Evolutionary conservation across 2,329 filamentous ascomycete genomes (phyloP).

Genomic region (Paraphoma sp.): DNA sequence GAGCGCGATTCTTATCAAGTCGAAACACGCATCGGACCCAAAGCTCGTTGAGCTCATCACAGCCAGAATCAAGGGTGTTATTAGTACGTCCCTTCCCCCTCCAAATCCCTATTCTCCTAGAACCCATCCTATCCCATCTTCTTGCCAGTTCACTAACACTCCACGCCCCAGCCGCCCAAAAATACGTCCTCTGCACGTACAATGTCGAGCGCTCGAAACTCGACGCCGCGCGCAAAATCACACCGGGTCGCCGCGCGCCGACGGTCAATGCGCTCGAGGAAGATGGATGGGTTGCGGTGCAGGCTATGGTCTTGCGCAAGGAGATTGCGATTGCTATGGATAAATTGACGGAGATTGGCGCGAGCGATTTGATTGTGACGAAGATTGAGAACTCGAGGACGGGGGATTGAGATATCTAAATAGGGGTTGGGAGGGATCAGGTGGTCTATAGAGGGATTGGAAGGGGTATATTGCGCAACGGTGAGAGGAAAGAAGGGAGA

Average conservation of each 20-base stretch:
- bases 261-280: conserved; percentile 90
- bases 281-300: conserved; percentile 92
- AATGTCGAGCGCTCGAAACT: conserved; percentile 81
- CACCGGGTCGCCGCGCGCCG: conserved; percentile 90
- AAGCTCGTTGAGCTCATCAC: conserved; percentile 84
- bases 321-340: conserved; percentile 88
- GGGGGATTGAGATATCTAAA: conserved; percentile 13
- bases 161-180: conserved; percentile 71
- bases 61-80: conserved; percentile 88
- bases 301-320: conserved; percentile 90
- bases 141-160: too few relatives aligned
- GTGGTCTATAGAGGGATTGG: neutral
- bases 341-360: conserved; percentile 75
- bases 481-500: too few relatives aligned
- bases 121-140: too few relatives aligned
- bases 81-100: conserved; percentile 70
- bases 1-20: conserved; percentile 90
- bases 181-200: conserved; percentile 94
- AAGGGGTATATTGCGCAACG: neutral
- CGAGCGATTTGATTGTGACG: conserved; percentile 83
- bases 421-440: too few relatives aligned
- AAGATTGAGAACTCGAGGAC: conserved; percentile 78
- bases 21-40: conserved; percentile 79
- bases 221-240: conserved; percentile 73
- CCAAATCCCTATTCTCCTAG: too few relatives aligned